Base-by-base conservation (phyloP, 495 filamentous ascomycete species). In the Neurospora sp. region DNA sequence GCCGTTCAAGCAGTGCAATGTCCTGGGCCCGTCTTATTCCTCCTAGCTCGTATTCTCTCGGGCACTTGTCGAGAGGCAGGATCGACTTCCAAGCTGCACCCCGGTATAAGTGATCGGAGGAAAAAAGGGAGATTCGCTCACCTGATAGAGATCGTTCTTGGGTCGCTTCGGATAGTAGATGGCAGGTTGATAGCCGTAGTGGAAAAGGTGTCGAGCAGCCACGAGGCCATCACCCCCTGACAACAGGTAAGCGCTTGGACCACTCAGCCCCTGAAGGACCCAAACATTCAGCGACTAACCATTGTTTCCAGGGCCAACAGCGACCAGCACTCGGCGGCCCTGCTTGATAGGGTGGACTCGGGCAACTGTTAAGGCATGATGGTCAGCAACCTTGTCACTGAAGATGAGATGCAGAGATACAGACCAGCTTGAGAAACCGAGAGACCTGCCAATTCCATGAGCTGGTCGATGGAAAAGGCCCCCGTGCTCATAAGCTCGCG, bases 401-500 rank as follows among this genome's bases (percentile, higher is more conserved):
- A 70, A 18, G 39, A 39, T n/a, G 69, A 31, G 27, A 23, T 59
- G 70, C 4, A 27, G 78, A 84, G 20, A 27, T 59, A 59, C 48
- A 62, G 77, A 95, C 94, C 91, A 69, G 92, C 94, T 87, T 99
- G 94, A 6, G 95, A 94, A 4, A 99, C 96, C 2, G 94, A 94
- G 1, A 98, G 85, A 0, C 96, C 96, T 39, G 96, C 96, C 3
- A 99, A 84, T 79, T 99, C 96, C 96, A 99, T 99, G 71, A 99
- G 85, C 80, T 99, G 96, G 81, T 98, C 96, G 48, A 99, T 86
- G 4, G 94, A 97, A 84, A 94, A 99, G 27, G 92, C 96, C 4
- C 96, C 94, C 23, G 89, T 86, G 80, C 89, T 92, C 96, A 98
- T 98, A 54, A 99, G 90, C 77, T 99, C 96, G 80, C 92, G 89